phyloP scores from a whole-genome alignment of 768 basidiomycete genomes.

The Suillus decipiens region DNA sequence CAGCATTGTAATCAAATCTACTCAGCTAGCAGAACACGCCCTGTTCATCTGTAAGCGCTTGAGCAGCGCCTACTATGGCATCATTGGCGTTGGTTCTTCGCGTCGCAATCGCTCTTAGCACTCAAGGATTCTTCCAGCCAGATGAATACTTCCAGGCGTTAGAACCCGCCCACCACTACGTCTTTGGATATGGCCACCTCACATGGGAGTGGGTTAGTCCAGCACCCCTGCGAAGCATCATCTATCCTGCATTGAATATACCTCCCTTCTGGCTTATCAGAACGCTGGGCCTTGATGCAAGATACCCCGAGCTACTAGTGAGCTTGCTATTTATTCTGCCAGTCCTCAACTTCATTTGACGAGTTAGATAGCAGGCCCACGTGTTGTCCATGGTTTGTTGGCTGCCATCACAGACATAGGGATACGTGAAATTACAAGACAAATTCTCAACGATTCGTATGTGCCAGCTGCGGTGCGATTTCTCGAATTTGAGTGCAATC shows the following conservation, averaged over 20 bases:
- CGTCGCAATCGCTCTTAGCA: constrained; percentile 62
- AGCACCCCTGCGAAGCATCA: constrained; percentile 72
- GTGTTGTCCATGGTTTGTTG: constrained; percentile 69
- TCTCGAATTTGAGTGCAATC: neutral
- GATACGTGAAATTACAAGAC: constrained; percentile 60
- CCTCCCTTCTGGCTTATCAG: constrained; percentile 77
- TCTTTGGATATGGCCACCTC: constrained; percentile 89
- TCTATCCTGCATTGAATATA: constrained; percentile 82
- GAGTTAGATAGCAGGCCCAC: constrained; percentile 70
- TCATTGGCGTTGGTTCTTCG: constrained; percentile 37
- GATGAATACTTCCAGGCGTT: constrained; percentile 97
- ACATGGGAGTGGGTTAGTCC: constrained; percentile 94
- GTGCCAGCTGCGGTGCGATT: constrained; percentile 62
- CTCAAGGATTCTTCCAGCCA: constrained; percentile 90
- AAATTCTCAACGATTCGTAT: constrained; percentile 58
- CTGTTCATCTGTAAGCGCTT: neutral
- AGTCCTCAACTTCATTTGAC: constrained; percentile 8
- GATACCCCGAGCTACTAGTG: constrained; percentile 59
- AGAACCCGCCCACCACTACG: constrained; percentile 85
- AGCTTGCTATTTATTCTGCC: constrained; percentile 27
- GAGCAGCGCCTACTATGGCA: neutral
- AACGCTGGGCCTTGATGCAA: constrained; percentile 49
- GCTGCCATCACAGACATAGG: constrained; percentile 83
- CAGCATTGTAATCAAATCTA: neutral
- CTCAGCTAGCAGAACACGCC: neutral